Percentiles rank a stretch among this genome's conserved stretches.
phyloP scores from a whole-genome alignment of 2,329 filamentous ascomycete species.

The Curvularia lunata region DNA sequence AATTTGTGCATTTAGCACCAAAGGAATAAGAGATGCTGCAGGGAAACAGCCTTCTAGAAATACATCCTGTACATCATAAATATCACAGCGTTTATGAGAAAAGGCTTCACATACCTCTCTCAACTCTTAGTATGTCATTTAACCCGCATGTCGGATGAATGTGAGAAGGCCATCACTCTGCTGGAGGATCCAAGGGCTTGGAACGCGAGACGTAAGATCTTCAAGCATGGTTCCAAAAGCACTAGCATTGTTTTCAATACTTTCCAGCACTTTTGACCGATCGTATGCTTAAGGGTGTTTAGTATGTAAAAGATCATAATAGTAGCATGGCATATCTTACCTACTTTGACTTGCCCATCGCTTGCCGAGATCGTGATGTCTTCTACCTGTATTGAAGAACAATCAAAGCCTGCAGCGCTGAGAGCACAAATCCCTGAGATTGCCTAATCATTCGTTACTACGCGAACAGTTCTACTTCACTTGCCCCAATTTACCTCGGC shows the following conservation, averaged over 20 bases:
- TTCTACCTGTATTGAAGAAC: slow-evolving; percentile 7
- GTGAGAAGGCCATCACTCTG: slow-evolving; percentile 8
- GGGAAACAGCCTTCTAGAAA: slow-evolving; percentile 9
- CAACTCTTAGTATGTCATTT: slow-evolving; percentile 15
- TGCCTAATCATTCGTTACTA: slow-evolving; percentile 8
- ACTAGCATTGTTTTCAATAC: slow-evolving; percentile 1
- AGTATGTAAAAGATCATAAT: not conserved
- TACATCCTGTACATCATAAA: slow-evolving; percentile 10
- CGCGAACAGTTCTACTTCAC: not conserved
- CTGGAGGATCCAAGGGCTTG: not conserved
- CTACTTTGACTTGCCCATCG: slow-evolving; percentile 20
- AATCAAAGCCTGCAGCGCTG: slow-evolving; percentile 4
- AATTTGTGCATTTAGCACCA: slow-evolving; percentile 17
- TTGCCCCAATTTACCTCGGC: slow-evolving; percentile 13
- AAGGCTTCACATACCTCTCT: slow-evolving; percentile 12
- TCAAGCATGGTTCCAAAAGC: slow-evolving; percentile 9
- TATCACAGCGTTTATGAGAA: not conserved
- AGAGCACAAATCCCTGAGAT: slow-evolving; percentile 15
- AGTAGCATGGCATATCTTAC: slow-evolving; percentile 5
- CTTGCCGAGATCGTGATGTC: slow-evolving; percentile 18
- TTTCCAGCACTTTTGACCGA: not conserved
- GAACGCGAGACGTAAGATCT: slow-evolving; percentile 5
- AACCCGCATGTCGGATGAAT: slow-evolving; percentile 8
- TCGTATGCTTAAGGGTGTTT: slow-evolving; percentile 11
- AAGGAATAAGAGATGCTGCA: slow-evolving; percentile 12